Conservation (phyloP, 257 asterid genomes). For the Fraxinus pennsylvanica region DNA sequence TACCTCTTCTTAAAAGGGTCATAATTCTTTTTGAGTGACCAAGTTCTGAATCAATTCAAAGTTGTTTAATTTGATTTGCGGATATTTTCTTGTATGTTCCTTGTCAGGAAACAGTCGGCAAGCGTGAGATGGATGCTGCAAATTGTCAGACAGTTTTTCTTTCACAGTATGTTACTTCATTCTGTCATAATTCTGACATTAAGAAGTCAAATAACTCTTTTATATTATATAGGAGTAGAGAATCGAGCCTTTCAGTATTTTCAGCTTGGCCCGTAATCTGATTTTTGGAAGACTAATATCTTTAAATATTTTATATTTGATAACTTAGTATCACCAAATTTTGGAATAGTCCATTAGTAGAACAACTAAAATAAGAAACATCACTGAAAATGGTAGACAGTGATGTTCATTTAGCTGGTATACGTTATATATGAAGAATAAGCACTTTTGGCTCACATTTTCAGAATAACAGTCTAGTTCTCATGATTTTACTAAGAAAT, state of each 20-base stretch:
- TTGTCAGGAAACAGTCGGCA: conserved; percentile 64
- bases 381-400: neutral
- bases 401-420: neutral
- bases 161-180: conserved; percentile 63
- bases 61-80: neutral
- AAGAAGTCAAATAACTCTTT: neutral
- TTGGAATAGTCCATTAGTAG: neutral
- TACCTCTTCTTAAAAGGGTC: neutral
- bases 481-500: neutral
- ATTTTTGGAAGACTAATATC: neutral
- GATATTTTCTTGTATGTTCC: conserved; percentile 18
- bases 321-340: neutral
- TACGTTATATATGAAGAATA: neutral
- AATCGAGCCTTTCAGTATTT: neutral
- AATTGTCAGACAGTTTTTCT: conserved; percentile 88
- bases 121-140: conserved; percentile 87
- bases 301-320: too few relatives aligned
- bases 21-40: neutral
- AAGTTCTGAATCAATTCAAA: neutral
- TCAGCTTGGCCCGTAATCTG: neutral
- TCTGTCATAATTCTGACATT: neutral
- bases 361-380: neutral
- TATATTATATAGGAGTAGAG: neutral
- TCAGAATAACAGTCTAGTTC: neutral
- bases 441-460: neutral